Base-by-base conservation (phyloP, 208 protist genomes). In the Kentomonas sorsogonicus region DNA sequence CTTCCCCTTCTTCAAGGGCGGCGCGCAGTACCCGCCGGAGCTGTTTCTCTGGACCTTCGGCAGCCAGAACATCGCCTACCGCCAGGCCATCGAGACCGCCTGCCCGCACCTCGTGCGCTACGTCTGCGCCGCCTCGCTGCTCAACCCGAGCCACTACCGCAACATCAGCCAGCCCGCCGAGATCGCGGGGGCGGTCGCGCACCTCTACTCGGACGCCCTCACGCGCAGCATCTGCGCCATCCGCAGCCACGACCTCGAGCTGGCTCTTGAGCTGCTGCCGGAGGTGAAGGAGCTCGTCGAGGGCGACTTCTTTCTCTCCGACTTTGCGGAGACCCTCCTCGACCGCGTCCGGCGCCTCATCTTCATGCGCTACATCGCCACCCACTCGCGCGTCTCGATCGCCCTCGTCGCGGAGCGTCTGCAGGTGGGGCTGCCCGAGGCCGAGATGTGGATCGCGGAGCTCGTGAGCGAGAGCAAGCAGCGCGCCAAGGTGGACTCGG, bases 1-100 rank as follows among this genome's bases (percentile, higher is more conserved):
- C 45, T 96, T 96, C 63, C 77, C 89, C n/a, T 94, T 91, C 69
- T 96, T 96, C 76, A 93, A 91, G 73, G 83, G 83, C 25, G 84
- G 82, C 43, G 74, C 61, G 46, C 81, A 91, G 68, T 86, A 89
- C 71, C 77, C 83, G 20, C 60, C 82, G 36, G 69, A 91, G 51
- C 52, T 94, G 43, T 70, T 94, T 31, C 81, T 83, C 68, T 87
- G 85, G 73, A 61, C 91, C 63, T 94, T 94, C 58, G 86, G 91
- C 63, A 66, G 77, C 53, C 74, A 74, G 54, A 67, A 88, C 58
- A 69, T 68, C 52, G 63, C 83, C 7, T 94, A 94, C 74, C 79
- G 83, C 54, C 77, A 69, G 55, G 77, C 87, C 22, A 76, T 96
- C 22, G 86, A 94, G 72, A 88, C 87, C 54, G 77, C 88, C 40